Percentiles rank a stretch among this genome's conserved stretches.
phyloP scores from a whole-genome alignment of 805 yeast species.

The Martiniozyma abietophila region DNA sequence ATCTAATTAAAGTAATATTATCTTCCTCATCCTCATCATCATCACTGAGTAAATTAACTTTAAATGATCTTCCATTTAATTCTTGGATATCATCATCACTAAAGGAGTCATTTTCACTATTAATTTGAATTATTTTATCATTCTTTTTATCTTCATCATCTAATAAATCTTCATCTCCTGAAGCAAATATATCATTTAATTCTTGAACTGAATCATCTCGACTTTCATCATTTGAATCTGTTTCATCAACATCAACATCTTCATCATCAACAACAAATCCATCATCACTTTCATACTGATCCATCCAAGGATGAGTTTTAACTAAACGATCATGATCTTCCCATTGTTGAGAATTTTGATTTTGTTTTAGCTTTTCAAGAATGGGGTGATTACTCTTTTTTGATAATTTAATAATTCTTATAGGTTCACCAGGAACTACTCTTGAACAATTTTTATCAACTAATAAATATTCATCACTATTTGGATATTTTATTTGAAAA shows the following conservation, averaged over 20 bases:
- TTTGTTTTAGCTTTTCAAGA: no score
- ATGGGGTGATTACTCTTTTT: no score
- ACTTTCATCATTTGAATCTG: neutral
- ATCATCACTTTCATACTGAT: conserved; percentile 11
- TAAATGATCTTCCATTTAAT: neutral
- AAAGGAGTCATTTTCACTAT: conserved; percentile 3
- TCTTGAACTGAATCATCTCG: conserved; percentile 3
- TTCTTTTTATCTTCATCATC: conserved; percentile 1
- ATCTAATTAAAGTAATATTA: conserved; percentile 1
- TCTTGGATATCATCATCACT: conserved; percentile 11
- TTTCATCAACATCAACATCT: conserved; percentile 8
- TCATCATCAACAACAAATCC: conserved; percentile 13
- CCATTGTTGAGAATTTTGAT: no score
- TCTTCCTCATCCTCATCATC: conserved; percentile 3
- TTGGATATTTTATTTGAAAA: neutral
- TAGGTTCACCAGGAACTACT: conserved; percentile 2
- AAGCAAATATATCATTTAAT: neutral
- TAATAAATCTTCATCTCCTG: conserved; percentile 1
- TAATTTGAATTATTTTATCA: neutral
- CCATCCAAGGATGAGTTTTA: conserved; percentile 1
- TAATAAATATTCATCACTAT: conserved; percentile 1
- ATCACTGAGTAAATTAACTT: neutral
- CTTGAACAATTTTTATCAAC: conserved; percentile 3
- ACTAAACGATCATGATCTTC: neutral
- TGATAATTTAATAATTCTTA: neutral